These are phyloP conservation scores for Rosa chinensis DNA, from an alignment of 306 rosid genomes.

Conservation along the genomic window DNA sequence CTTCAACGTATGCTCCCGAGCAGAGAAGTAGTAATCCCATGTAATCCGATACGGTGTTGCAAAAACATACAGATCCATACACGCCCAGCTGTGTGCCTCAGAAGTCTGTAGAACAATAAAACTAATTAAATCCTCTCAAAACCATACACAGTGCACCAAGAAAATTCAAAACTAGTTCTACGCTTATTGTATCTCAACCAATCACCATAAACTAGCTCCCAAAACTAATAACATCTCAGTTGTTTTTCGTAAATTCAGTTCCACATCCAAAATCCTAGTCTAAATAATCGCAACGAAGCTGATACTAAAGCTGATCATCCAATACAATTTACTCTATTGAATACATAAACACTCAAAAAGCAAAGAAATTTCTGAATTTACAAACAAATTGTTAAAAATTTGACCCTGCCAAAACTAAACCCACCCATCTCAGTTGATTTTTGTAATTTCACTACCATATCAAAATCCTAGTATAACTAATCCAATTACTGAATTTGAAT, in stretches of 20 bases:
- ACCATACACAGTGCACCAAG: background rate
- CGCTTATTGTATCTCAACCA: background rate
- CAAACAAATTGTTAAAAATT: no score
- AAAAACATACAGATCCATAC: slow-evolving; percentile 96
- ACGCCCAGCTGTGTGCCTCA: slow-evolving; percentile 97
- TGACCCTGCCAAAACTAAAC: background rate
- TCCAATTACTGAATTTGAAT: background rate
- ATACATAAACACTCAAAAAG: no score
- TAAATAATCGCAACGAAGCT: background rate
- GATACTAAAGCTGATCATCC: no score
- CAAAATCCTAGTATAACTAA: background rate
- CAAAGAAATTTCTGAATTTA: no score
- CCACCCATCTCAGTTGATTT: background rate
- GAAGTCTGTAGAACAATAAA: slow-evolving; percentile 53
- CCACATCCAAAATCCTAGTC: background rate
- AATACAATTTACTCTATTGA: no score
- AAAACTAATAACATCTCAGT: no score
- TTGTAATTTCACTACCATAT: background rate
- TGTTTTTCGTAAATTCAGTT: background rate
- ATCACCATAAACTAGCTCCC: background rate
- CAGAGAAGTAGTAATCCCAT: slow-evolving; percentile 94
- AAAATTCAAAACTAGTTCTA: background rate
- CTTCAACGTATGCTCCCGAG: slow-evolving; percentile 73
- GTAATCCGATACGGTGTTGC: slow-evolving; percentile 95
- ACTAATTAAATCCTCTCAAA: background rate